phyloP scores from a whole-genome alignment of 2,329 filamentous ascomycete species.

The Venturia nashicola region DNA sequence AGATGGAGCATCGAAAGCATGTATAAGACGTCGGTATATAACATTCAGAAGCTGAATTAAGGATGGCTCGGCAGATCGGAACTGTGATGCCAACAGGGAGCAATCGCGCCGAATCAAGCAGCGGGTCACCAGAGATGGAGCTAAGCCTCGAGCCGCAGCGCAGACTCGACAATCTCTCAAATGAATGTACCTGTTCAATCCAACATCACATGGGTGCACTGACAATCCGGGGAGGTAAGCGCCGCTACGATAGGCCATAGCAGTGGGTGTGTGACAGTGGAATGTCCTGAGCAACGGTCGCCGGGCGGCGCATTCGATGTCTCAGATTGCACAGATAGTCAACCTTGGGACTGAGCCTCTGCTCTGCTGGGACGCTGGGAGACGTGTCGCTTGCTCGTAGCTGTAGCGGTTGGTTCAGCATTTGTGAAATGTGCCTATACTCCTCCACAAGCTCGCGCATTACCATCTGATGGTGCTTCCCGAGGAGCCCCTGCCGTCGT shows the following conservation, averaged over 20 bases:
- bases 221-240: not conserved
- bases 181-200: slow-evolving; percentile 1
- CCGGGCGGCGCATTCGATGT: not conserved
- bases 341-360: not conserved
- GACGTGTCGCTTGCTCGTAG: not conserved
- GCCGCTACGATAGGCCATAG: not conserved
- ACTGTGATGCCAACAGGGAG: not conserved
- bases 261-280: not conserved
- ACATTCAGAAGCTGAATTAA: not conserved
- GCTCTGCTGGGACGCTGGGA: not conserved
- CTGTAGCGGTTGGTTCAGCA: not conserved
- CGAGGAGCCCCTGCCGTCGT: not conserved
- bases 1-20: not conserved
- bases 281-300: not conserved
- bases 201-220: slow-evolving; percentile 1
- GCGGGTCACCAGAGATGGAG: not conserved
- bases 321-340: slow-evolving; percentile 1
- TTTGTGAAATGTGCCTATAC: slow-evolving; percentile 1
- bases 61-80: not conserved
- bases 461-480: not conserved
- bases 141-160: not conserved
- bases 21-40: slow-evolving; percentile 3
- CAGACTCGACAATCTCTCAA: not conserved
- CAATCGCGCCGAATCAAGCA: not conserved
- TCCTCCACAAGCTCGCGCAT: not conserved